Conservation (phyloP, 148 eudicot species). For the Pouteria glomerata region DNA sequence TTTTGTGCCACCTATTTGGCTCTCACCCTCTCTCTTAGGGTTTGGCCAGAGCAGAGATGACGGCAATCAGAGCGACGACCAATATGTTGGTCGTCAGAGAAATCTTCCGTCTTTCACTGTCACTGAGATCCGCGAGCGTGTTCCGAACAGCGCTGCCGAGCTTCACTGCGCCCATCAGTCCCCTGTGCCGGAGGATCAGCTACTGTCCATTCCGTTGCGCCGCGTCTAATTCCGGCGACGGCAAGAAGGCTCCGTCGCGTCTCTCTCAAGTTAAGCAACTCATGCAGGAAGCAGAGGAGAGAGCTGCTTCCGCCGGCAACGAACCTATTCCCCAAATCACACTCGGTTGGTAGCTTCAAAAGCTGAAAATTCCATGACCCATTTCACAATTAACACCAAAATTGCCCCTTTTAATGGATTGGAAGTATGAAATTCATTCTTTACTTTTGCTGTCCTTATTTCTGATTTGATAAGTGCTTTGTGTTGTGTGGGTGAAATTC, state of each 20-base stretch:
- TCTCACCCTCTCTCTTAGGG: not conserved
- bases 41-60: conserved; percentile 24
- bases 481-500: not conserved
- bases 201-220: conserved; percentile 33
- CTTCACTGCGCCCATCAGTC: not conserved
- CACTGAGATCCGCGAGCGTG: conserved; percentile 5
- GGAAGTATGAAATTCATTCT: too few species aligned
- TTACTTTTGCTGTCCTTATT: too few species aligned
- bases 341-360: conserved; percentile 32
- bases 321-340: conserved; percentile 70
- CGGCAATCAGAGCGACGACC: conserved; percentile 40
- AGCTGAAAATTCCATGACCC: not conserved
- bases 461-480: too few species aligned
- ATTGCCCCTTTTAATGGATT: too few species aligned
- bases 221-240: conserved; percentile 32
- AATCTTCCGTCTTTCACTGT: conserved; percentile 26
- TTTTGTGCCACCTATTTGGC: too few species aligned
- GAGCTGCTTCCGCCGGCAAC: conserved; percentile 45
- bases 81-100: conserved; percentile 30
- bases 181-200: conserved; percentile 31
- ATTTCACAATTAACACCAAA: not conserved
- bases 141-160: conserved; percentile 12
- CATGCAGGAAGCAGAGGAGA: conserved; percentile 56
- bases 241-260: conserved; percentile 61
- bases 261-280: conserved; percentile 66